Base-by-base conservation (phyloP, 345 rosid genomes). In the Conringia planisiliqua region DNA sequence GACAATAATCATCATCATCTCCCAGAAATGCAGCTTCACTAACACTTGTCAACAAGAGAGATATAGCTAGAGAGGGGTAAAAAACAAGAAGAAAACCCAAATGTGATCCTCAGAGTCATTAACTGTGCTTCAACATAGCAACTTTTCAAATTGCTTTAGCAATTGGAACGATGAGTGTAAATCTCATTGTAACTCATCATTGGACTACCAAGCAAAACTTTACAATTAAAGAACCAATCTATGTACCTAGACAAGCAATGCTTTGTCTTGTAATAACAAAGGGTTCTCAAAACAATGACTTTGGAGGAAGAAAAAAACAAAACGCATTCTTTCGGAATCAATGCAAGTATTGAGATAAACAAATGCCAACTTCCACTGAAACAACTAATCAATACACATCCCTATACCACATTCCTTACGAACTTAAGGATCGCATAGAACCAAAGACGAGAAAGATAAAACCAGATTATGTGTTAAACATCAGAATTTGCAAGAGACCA, bases 161-260 rank as follows among this genome's bases (percentile, higher is more conserved):
- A 77, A 77, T 77, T 71, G 80, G 80, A 77, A 77, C 80, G 80
- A 78, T 40, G 81, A 71, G 62, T 38, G 35, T 29, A 39, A 47
- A 56, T 10, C 67, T 71, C 80, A 63, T 56, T 46, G 67, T 27
- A 56, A 60, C 77, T 78, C 77, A 78, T 78, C 81, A 78, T 17
- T 24, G 73, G 81, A 71, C 29, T 18, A 48, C 26, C 14, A 66
- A 74, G 1, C 13, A 70, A 6, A 12, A 61, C 59, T 35, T 0
- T 32, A 12, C 1, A 22, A 22, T 26, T 12, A 43, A 14, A 1
- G 18, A 51, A 29, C 12, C 12, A 0, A 72, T 51, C 57, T 27
- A 69, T 12, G 62, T 18, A 33, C 54, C 6, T 48, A 48, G 5
- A 29, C 22, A 54, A 33, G 22, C 27, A 74, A 24, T 56, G 40